Evolutionary conservation across 441 rosid species (phyloP).

Genomic region (Adansonia rubrostipa): DNA sequence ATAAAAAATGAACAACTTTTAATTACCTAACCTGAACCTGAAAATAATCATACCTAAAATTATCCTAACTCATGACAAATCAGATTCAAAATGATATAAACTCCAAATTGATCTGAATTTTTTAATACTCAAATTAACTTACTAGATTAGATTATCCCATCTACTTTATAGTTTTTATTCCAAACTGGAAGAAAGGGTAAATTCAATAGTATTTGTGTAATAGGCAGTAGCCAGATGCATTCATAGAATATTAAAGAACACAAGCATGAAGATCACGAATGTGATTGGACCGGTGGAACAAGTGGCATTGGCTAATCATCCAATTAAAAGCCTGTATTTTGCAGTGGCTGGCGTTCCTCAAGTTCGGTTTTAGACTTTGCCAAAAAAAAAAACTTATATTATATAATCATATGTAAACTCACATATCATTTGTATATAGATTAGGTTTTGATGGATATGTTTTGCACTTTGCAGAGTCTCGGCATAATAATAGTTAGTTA

Average conservation of each 20-base stretch:
- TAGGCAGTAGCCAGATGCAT: conserved; percentile 44
- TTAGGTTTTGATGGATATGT: not conserved
- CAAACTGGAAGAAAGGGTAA: not conserved
- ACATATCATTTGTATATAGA: not conserved
- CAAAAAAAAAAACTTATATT: not conserved
- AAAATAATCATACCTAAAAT: too few relatives aligned
- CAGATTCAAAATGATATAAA: too few relatives aligned
- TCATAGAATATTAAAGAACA: conserved; percentile 34
- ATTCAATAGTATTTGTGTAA: not conserved
- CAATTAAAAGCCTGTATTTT: conserved; percentile 49
- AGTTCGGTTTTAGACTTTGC: conserved; percentile 29
- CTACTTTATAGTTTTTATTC: not conserved
- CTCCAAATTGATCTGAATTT: too few relatives aligned
- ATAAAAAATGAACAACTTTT: too few relatives aligned
- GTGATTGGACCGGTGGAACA: conserved; percentile 50
- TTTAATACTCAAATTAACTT: too few relatives aligned
- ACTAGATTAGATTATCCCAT: too few relatives aligned
- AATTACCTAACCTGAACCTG: too few relatives aligned
- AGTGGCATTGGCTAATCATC: conserved; percentile 49
- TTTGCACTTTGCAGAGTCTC: conserved; percentile 43
- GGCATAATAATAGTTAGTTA: conserved; percentile 48
- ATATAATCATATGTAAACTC: not conserved
- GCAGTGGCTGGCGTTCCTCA: conserved; percentile 44
- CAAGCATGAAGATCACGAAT: conserved; percentile 48
- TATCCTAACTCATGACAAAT: too few relatives aligned